Evolutionary conservation across 805 yeast genomes (phyloP).

Genomic region (Zygotorulaspora danielsina): DNA sequence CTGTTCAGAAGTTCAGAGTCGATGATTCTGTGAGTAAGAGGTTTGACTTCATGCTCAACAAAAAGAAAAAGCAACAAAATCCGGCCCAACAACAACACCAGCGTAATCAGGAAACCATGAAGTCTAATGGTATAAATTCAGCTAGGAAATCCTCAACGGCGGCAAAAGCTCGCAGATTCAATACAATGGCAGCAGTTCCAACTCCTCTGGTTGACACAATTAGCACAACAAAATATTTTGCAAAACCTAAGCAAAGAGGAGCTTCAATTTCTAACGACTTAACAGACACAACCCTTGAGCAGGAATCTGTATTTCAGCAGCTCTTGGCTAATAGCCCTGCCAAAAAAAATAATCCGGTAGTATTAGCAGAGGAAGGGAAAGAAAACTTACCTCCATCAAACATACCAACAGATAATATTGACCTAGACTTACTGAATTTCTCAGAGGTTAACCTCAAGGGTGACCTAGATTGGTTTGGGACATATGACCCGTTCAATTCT

Average conservation of each 20-base stretch:
- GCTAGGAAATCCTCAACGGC: constrained; percentile 8
- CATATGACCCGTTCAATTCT: constrained; percentile 21
- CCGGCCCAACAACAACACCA: constrained; percentile 8
- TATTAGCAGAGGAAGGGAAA: constrained; percentile 21
- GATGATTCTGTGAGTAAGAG: constrained; percentile 35
- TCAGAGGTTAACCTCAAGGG: constrained; percentile 16
- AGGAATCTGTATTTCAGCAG: constrained; percentile 6
- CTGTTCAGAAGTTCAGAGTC: constrained; percentile 23
- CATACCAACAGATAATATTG: constrained; percentile 4
- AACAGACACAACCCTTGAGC: constrained; percentile 1
- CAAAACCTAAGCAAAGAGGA: constrained; percentile 7
- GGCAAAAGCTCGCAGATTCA: constrained; percentile 17
- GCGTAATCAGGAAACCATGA: not conserved
- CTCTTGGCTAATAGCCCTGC: constrained; percentile 6
- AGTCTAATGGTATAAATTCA: constrained; percentile 1
- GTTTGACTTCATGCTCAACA: constrained; percentile 34
- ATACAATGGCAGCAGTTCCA: constrained; percentile 20
- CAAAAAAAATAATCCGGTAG: constrained; percentile 2
- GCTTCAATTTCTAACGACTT: constrained; percentile 6
- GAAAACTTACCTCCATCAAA: constrained; percentile 29
- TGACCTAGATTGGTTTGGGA: constrained; percentile 27
- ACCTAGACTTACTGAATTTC: constrained; percentile 19
- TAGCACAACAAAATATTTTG: not conserved
- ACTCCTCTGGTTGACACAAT: constrained; percentile 7
- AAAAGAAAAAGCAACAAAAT: constrained; percentile 18